These are phyloP conservation scores for Panus rudis DNA, from an alignment of 768 basidiomycete species.

Conservation along the genomic window DNA sequence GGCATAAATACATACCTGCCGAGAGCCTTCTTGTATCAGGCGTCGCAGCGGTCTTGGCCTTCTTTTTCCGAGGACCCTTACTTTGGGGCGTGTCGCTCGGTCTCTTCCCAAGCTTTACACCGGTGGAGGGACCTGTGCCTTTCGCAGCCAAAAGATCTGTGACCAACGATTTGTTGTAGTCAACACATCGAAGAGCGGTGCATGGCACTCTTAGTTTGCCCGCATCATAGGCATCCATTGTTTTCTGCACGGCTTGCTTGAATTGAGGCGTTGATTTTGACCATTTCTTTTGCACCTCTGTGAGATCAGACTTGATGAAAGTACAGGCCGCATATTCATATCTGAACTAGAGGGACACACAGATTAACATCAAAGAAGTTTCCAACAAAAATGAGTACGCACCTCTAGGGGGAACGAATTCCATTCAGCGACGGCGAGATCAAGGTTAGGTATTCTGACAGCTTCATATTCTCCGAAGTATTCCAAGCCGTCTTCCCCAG, in stretches of 20 bases:
- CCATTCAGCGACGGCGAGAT: slow-evolving; percentile 42
- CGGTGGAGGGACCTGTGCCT: too few species aligned
- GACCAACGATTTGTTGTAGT: slow-evolving; percentile 35
- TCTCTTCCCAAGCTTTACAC: too few species aligned
- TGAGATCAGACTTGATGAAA: slow-evolving; percentile 13
- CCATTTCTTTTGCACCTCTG: slow-evolving; percentile 31
- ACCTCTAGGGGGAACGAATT: slow-evolving; percentile 33
- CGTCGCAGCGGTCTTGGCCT: too few species aligned
- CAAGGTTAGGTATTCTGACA: slow-evolving; percentile 25
- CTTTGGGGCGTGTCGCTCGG: too few species aligned
- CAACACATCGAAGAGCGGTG: slow-evolving; percentile 38
- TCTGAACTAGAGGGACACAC: background rate
- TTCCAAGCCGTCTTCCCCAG: slow-evolving; percentile 30
- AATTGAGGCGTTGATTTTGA: too few species aligned
- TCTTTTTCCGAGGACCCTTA: too few species aligned
- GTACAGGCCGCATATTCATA: background rate
- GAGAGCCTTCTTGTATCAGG: too few species aligned
- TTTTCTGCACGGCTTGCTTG: slow-evolving; percentile 24
- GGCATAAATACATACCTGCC: too few species aligned
- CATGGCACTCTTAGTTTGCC: slow-evolving; percentile 41
- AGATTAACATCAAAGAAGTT: background rate
- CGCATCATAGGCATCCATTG: slow-evolving; percentile 36
- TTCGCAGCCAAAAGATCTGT: too few species aligned
- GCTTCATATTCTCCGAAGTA: slow-evolving; percentile 43
- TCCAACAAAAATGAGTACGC: slow-evolving; percentile 7